A percentile compares a stretch with the other conserved stretches of the same genome.
Conservation (phyloP, 192 early-diverging fungal species). For the Coemansia pectinata region DNA sequence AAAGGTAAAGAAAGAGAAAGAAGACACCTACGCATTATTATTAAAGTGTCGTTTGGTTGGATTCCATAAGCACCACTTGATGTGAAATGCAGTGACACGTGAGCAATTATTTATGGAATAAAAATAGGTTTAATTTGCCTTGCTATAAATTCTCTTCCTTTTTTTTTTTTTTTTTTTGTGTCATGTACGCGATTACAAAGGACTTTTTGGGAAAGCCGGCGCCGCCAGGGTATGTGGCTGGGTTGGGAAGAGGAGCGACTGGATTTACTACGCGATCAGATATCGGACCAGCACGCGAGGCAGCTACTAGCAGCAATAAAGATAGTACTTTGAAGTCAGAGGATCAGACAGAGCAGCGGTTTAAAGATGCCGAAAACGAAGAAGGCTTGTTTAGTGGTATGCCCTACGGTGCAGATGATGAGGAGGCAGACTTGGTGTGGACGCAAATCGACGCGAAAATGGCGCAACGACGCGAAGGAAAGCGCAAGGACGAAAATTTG, state of each 20-base stretch:
- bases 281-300: conserved; percentile 93
- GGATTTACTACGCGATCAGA: conserved; percentile 98
- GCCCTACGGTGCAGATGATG: conserved; percentile 95
- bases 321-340: conserved; percentile 7
- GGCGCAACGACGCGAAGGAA: conserved; percentile 75
- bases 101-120: neutral
- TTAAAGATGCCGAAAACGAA: conserved; percentile 93
- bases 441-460: conserved; percentile 85
- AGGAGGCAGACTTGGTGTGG: conserved; percentile 95
- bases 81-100: neutral
- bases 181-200: conserved; percentile 58
- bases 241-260: conserved; percentile 93
- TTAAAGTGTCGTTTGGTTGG: too few relatives aligned
- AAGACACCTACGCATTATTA: too few relatives aligned
- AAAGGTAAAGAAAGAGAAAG: neutral
- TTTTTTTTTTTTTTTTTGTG: neutral
- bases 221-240: conserved; percentile 96
- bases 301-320: conserved; percentile 48
- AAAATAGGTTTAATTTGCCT: neutral
- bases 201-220: conserved; percentile 93
- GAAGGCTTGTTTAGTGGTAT: conserved; percentile 82
- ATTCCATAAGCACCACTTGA: neutral
- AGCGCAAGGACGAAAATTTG: conserved; percentile 66
- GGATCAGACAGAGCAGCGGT: conserved; percentile 33
- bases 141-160: neutral